Base-by-base conservation (phyloP, 345 rosid genomes). In the Erysimum cheiranthoides region DNA sequence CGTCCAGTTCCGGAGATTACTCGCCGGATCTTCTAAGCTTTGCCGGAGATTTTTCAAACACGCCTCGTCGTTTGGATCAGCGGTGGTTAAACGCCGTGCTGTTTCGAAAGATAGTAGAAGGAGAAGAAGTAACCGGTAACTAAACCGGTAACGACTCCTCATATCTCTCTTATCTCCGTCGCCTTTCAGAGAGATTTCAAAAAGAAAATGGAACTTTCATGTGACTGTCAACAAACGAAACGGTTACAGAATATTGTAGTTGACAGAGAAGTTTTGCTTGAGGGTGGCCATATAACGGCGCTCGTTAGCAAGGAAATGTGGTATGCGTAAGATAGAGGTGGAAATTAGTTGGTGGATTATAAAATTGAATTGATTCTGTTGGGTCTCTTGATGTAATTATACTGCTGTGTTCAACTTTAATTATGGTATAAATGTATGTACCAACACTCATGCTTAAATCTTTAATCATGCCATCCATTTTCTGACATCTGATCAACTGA, bases 1-100 rank as follows among this genome's bases (percentile, higher is more conserved):
- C 10, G 88, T 94, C 98, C 98, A 94, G 83, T 94, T 92, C 27
- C 65, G 79, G 78, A 94, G 98, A 39, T 88, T 87, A 36, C 78
- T 75, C 51, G 72, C 76, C 9, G 95, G 93, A 84, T 90, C 97
- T 67, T 84, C 78, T 2, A 94, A 76, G 11, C 90, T 85, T 53
- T 83, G 73, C 32, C 84, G 77, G 31, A 89, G 66, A 32, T 87
- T 87, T 67, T 80, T 87, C 10, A 90, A 74, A 42, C 96, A 90
- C 12, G 89, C 77, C 68, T 87, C 93, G 79, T 90, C 96, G 86
- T 70, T 84, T 66, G 96, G 96, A 84, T 90, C 93, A 27, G 93
- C 82, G 50, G 75, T 65, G 2, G 78, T 52, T 2, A 70, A 51
- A 42, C 78, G 86, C 36, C 69, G 68, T 13, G 79, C 58, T 32